Evolutionary conservation across 148 eudicot species (phyloP), one percentile per base, ranked within the genome.

Genomic region (Diospyros lotus): DNA sequence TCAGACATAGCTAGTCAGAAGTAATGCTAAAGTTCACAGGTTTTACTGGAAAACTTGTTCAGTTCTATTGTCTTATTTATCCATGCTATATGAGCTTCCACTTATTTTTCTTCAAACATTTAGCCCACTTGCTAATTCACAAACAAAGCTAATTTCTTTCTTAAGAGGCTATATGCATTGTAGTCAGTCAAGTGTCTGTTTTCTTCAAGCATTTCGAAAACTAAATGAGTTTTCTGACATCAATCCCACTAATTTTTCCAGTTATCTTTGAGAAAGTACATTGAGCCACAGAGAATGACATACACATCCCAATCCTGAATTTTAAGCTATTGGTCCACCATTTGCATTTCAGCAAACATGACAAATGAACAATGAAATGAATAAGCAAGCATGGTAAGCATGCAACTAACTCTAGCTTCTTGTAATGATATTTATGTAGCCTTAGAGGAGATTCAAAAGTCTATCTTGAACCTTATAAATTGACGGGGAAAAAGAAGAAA

Each of bases 241-340:
- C 15, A 15, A 2, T 48, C 11, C 45, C 28, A 0, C 28, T 28
- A 28, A 28, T 28, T 28, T 28, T 28, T 28, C 28, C 28, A 28
- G 28, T 28, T 28, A 28, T 28, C 28, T 28, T 28, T 28, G 43
- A 40, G 50, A 14, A 64, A 41, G 9, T 15, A 64, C 10, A 39
- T 64, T 64, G 66, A 63, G 66, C 66, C 66, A 41, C 66, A 10
- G 41, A 45, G 28, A 65, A 65, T 65, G 18, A 11, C 10, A 66
- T 10, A 64, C 50, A 43, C 9, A 15, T 64, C 48, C 43, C 14
- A 18, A 18, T 64, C 6, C 48, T 67, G 55, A 67, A 17, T 5
- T n/a, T 46, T 67, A 45, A 18, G 70, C 54, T 45, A 45, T 18
- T n/a, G 28, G 53, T 46, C n/a, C 28, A 40, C 70, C 70, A 17